A percentile compares a stretch with the other conserved stretches of the same genome.
Evolutionary conservation across 805 yeast genomes (phyloP).

Genomic region (Teunomyces stri): DNA sequence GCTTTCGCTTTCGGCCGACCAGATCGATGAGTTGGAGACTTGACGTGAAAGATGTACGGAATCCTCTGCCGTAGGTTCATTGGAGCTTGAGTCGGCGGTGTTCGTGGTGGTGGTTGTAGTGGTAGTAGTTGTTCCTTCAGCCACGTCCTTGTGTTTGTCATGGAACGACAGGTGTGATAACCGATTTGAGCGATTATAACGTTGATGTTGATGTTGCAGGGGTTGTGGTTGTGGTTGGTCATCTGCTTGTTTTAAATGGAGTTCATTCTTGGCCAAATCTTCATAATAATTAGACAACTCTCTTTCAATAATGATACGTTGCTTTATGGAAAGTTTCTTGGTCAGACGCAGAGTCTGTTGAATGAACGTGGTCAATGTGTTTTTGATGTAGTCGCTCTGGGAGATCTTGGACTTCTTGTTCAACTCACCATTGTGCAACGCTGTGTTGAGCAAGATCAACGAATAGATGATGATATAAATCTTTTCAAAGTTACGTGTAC

Average conservation of each 20-base stretch:
- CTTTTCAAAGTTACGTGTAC: conserved; percentile 49
- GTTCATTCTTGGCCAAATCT: conserved; percentile 36
- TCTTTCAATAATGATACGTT: conserved; percentile 42
- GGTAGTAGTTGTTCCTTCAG: background rate
- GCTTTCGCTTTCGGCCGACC: conserved; percentile 34
- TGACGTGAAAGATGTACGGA: conserved; percentile 19
- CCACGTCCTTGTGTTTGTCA: conserved; percentile 1
- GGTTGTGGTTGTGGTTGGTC: conserved; percentile 3
- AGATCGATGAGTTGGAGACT: conserved; percentile 30
- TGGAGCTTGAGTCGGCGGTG: background rate
- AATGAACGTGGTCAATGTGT: conserved; percentile 41
- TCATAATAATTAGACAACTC: conserved; percentile 47
- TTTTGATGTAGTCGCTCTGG: conserved; percentile 40
- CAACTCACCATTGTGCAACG: conserved; percentile 57
- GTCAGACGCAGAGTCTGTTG: conserved; percentile 31
- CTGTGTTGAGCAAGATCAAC: conserved; percentile 71
- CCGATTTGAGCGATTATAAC: conserved; percentile 6
- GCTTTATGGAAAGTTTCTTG: conserved; percentile 32
- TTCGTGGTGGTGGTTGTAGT: conserved; percentile 6
- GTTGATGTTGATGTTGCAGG: background rate
- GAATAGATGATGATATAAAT: conserved; percentile 72
- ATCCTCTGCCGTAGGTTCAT: background rate
- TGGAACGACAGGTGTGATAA: conserved; percentile 9
- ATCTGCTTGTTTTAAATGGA: conserved; percentile 34
- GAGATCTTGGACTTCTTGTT: conserved; percentile 37